These are phyloP conservation scores for Tolypocladium guangdongense DNA, from an alignment of 2,329 filamentous ascomycete genomes.

Conservation along the genomic window DNA sequence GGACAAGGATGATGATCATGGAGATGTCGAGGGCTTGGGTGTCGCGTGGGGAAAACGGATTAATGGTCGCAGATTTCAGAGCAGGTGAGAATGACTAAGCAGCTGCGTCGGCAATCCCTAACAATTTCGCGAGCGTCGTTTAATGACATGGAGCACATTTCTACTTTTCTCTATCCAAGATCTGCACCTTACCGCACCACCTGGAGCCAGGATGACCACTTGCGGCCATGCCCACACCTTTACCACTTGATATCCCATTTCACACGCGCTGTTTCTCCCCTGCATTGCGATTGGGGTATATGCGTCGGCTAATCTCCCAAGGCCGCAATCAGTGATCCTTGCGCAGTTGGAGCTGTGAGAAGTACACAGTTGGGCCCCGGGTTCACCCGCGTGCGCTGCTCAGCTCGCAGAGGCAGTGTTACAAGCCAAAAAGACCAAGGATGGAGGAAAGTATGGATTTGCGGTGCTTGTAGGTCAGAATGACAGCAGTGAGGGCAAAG, in stretches of 20 bases:
- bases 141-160: neutral
- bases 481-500: slow-evolving; percentile 12
- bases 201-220: neutral
- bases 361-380: neutral
- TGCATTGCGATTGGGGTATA: neutral
- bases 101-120: neutral
- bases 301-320: neutral
- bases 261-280: neutral
- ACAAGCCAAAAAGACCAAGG: neutral
- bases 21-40: neutral
- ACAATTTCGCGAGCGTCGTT: neutral
- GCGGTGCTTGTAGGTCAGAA: slow-evolving; percentile 16
- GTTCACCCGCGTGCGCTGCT: neutral
- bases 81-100: neutral
- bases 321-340: neutral
- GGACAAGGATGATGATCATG: neutral
- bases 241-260: neutral
- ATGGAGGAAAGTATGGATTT: slow-evolving; percentile 8
- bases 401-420: neutral
- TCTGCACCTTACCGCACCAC: neutral
- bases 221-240: neutral
- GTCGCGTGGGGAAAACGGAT: neutral
- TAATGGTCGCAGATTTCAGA: neutral
- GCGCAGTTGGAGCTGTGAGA: neutral
- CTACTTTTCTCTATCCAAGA: neutral